phyloP scores from a whole-genome alignment of 176 grass and related monocot species.

The Rhynchospora tenuis region DNA sequence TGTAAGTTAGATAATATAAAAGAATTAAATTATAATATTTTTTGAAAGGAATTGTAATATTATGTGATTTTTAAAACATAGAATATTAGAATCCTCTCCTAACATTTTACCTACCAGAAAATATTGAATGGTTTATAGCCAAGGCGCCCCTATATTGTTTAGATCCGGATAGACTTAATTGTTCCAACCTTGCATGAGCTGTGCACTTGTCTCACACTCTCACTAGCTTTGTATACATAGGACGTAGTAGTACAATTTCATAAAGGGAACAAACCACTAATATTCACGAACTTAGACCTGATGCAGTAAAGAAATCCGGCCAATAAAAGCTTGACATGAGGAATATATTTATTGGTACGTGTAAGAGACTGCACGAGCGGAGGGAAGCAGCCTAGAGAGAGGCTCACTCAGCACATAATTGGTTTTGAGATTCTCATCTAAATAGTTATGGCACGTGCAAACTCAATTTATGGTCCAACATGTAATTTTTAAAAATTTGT shows the following conservation, averaged over 20 bases:
- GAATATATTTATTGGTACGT: neutral
- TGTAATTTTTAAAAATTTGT: neutral
- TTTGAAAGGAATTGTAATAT: no score
- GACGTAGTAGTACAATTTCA: neutral
- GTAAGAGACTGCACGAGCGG: neutral
- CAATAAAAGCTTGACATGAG: neutral
- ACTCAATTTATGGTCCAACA: neutral
- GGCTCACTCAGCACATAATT: neutral
- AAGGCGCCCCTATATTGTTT: neutral
- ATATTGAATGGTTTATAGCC: neutral
- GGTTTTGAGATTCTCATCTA: neutral
- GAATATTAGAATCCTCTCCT: neutral
- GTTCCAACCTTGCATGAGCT: neutral
- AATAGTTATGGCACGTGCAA: slow-evolving; percentile 1
- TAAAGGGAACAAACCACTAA: neutral
- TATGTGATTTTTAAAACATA: no score
- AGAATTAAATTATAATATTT: no score
- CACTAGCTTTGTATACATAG: neutral
- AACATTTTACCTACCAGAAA: neutral
- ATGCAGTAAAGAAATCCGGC: neutral
- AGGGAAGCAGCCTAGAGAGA: neutral
- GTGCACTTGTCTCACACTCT: neutral
- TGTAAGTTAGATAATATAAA: no score
- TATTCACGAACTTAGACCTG: neutral
- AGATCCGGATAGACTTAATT: neutral